phyloP scores from a whole-genome alignment of 2,329 filamentous ascomycete species.

The Magnaporthales sp. region DNA sequence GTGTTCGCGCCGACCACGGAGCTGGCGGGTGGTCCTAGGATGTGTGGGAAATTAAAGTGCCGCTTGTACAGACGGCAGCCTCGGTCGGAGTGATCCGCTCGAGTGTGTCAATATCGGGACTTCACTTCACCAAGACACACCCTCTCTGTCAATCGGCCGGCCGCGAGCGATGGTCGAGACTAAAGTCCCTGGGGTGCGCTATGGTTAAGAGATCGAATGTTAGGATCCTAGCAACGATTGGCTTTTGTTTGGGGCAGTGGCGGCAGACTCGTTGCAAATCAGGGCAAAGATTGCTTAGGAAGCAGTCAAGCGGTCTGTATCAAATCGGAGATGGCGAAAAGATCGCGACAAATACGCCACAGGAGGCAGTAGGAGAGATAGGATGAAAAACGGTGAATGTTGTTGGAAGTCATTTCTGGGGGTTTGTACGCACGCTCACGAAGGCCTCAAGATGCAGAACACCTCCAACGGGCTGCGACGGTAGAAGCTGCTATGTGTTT shows the following conservation, averaged over 20 bases:
- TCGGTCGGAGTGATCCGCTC: slow-evolving; percentile 2
- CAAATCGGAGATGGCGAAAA: not conserved
- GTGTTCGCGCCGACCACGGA: slow-evolving; percentile 29
- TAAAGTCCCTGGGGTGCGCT: not conserved
- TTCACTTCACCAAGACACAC: not conserved
- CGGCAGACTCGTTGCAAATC: not conserved
- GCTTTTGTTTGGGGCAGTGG: not conserved
- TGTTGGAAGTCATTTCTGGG: not conserved
- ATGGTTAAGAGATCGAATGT: not conserved
- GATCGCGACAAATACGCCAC: not conserved
- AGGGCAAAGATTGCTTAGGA: not conserved
- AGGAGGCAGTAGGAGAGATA: not conserved
- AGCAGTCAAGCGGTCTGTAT: not conserved
- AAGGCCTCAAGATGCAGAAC: not conserved
- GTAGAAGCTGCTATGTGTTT: not conserved
- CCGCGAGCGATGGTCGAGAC: not conserved
- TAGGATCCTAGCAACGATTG: not conserved
- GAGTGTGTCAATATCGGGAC: not conserved
- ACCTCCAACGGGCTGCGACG: not conserved
- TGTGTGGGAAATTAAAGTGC: slow-evolving; percentile 1
- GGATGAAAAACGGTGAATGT: not conserved
- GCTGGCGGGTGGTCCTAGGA: slow-evolving; percentile 26
- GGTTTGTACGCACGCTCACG: not conserved
- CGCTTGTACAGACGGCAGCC: not conserved
- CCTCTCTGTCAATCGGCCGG: not conserved